Evolutionary conservation across 768 basidiomycete species (phyloP).

Genomic region (Mycena chlorophos): DNA sequence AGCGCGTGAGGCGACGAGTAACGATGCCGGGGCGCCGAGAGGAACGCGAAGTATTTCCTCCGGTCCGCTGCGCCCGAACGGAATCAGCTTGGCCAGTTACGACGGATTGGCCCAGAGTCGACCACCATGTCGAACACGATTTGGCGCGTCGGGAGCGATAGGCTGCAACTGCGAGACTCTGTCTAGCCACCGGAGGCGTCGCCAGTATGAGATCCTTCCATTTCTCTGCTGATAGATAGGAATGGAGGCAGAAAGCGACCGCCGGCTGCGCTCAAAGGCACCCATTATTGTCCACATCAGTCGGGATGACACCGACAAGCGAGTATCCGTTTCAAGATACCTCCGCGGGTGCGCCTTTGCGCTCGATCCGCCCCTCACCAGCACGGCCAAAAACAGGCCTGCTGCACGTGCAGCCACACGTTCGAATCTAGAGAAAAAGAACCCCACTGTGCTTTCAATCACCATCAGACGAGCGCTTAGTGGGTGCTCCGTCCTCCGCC

Average conservation of each 20-base stretch:
- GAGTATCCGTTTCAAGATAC: not conserved
- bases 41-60: too few species aligned
- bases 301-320: not conserved
- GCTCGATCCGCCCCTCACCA: not conserved
- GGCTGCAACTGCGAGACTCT: too few species aligned
- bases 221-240: too few species aligned
- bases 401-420: not conserved
- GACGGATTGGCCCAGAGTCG: too few species aligned
- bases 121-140: too few species aligned
- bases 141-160: too few species aligned
- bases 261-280: not conserved
- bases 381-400: not conserved
- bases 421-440: not conserved
- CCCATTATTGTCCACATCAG: not conserved
- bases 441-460: not conserved
- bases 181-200: too few species aligned
- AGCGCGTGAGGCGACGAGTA: not conserved
- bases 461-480: not conserved
- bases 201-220: too few species aligned
- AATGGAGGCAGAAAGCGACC: not conserved
- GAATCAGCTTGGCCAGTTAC: too few species aligned
- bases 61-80: too few species aligned
- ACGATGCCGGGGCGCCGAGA: too few species aligned
- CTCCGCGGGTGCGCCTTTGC: not conserved
- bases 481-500: constrained; percentile 2